Evolutionary conservation across 73 alveolate species (phyloP).

Genomic region (Uronychia setigera): DNA sequence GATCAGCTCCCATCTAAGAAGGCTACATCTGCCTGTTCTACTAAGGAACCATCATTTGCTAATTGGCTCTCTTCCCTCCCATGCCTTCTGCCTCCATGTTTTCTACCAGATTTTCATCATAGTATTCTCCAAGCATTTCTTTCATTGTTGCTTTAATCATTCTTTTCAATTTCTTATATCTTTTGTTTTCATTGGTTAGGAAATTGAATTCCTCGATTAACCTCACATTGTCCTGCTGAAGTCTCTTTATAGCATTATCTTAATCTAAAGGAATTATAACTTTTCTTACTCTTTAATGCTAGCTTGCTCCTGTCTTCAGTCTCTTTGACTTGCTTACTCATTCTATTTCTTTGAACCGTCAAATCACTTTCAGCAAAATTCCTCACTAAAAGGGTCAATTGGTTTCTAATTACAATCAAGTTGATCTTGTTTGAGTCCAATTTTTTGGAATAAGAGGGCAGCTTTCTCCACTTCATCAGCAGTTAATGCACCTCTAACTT

Average conservation of each 20-base stretch:
- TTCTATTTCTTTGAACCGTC: slow-evolving; percentile 39
- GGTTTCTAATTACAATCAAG: neutral
- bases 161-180: slow-evolving; percentile 22
- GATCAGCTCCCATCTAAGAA: neutral
- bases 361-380: slow-evolving; percentile 44
- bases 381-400: slow-evolving; percentile 15
- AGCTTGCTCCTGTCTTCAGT: slow-evolving; percentile 18
- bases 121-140: slow-evolving; percentile 46
- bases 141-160: slow-evolving; percentile 37
- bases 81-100: slow-evolving; percentile 29
- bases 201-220: slow-evolving; percentile 58
- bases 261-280: neutral
- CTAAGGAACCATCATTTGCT: neutral
- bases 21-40: neutral
- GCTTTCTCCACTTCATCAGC: slow-evolving; percentile 15
- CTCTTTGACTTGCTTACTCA: slow-evolving; percentile 41
- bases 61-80: neutral
- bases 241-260: slow-evolving; percentile 32
- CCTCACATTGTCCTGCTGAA: slow-evolving; percentile 50
- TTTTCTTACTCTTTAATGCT: neutral
- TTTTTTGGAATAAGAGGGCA: slow-evolving; percentile 13
- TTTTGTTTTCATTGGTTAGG: slow-evolving; percentile 47
- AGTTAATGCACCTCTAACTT: slow-evolving; percentile 7
- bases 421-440: slow-evolving; percentile 1
- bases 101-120: slow-evolving; percentile 29